Conservation (phyloP, 768 basidiomycete species). For the Tephrocybe sp. region DNA sequence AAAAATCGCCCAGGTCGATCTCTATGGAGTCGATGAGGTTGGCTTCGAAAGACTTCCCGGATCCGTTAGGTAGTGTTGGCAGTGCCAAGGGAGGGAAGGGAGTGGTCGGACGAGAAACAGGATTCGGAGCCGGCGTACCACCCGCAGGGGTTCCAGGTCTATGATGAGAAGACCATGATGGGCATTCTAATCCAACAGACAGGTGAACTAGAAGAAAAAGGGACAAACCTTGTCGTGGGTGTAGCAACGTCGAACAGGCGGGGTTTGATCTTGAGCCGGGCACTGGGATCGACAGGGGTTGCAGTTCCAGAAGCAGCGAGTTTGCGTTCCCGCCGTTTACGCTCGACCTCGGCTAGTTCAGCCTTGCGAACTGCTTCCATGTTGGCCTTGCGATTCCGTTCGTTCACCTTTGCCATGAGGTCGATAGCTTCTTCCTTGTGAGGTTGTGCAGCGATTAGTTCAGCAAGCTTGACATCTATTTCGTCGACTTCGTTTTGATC, state of each 20-base stretch:
- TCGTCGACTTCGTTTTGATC: constrained; percentile 62
- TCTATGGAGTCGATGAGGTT: constrained; percentile 67
- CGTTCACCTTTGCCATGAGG: constrained; percentile 78
- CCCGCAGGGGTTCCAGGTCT: constrained; percentile 55
- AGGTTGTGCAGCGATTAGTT: constrained; percentile 33
- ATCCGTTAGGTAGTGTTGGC: constrained; percentile 21
- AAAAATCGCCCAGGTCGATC: constrained; percentile 81
- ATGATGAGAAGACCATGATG: constrained; percentile 14
- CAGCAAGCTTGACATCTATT: constrained; percentile 66
- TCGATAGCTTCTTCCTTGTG: constrained; percentile 35
- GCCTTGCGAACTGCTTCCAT: constrained; percentile 76
- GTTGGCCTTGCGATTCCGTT: constrained; percentile 86
- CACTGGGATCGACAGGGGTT: constrained; percentile 59
- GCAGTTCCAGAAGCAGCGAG: constrained; percentile 40
- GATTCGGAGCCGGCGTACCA: constrained; percentile 23
- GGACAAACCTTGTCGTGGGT: constrained; percentile 60
- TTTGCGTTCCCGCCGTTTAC: constrained; percentile 70
- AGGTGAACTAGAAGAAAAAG: constrained; percentile 4
- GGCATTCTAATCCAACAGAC: constrained; percentile 3
- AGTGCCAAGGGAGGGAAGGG: constrained; percentile 25
- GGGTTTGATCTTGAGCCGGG: constrained; percentile 64
- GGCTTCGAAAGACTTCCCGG: constrained; percentile 50
- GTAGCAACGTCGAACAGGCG: constrained; percentile 52
- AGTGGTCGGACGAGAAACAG: constrained; percentile 20
- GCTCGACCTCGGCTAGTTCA: constrained; percentile 68